These are phyloP conservation scores for Lactifluus piperatus DNA, from an alignment of 768 basidiomycete species.

Conservation along the genomic window DNA sequence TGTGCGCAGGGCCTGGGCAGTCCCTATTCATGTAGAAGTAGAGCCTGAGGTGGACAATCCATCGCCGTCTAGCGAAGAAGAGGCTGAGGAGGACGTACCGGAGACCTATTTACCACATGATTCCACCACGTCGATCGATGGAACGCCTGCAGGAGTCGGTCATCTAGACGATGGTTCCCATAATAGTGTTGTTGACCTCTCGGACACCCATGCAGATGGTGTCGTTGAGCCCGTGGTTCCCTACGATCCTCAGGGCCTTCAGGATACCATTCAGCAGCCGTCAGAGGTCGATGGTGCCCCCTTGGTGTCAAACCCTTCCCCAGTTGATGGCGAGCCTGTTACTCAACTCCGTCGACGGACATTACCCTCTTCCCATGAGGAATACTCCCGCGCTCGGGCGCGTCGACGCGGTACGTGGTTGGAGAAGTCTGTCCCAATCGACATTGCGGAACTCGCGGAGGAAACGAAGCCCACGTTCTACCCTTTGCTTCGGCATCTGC, in stretches of 20 bases:
- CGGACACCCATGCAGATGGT: not conserved
- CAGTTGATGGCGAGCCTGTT: not conserved
- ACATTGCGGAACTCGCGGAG: conserved; percentile 27
- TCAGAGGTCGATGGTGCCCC: not conserved
- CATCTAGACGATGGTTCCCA: not conserved
- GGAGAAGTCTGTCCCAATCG: conserved; percentile 32
- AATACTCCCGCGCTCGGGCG: conserved; percentile 34
- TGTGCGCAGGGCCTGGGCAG: not conserved
- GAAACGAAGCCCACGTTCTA: conserved; percentile 30
- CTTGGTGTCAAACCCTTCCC: not conserved
- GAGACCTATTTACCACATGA: not conserved
- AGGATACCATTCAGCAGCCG: not conserved
- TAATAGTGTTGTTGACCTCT: not conserved
- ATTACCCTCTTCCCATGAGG: conserved; percentile 27
- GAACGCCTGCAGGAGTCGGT: not conserved
- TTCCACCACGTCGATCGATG: not conserved
- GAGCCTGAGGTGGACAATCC: not conserved
- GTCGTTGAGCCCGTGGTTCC: not conserved
- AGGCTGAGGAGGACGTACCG: not conserved
- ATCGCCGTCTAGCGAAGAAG: not conserved
- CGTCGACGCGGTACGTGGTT: conserved; percentile 34
- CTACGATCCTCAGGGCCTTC: not conserved
- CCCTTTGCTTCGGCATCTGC: conserved; percentile 49
- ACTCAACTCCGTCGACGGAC: conserved; percentile 13
- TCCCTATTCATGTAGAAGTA: not conserved